Conservation (phyloP, 2,329 filamentous ascomycete genomes). For the Fusarium clavum region DNA sequence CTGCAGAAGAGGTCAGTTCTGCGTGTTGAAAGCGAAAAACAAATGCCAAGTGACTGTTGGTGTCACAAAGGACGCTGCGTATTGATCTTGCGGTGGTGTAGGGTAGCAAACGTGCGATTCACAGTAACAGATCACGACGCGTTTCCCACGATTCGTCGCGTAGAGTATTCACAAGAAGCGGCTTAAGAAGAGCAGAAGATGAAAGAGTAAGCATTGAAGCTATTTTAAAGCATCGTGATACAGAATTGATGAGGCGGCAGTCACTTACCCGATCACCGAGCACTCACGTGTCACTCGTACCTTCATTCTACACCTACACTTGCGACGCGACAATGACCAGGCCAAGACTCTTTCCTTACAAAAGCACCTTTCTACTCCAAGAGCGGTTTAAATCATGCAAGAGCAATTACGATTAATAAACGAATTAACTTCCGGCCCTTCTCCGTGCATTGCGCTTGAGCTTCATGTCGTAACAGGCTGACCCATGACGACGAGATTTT, state of each 20-base stretch:
- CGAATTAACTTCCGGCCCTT: background rate
- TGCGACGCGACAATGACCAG: background rate
- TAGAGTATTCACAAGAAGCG: background rate
- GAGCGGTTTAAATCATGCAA: background rate
- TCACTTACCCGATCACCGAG: background rate
- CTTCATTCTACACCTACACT: background rate
- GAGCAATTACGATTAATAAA: background rate
- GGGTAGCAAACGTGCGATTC: background rate
- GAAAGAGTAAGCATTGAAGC: background rate
- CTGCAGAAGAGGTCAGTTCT: background rate
- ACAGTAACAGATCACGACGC: background rate
- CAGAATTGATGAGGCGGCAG: background rate
- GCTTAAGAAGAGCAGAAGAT: background rate
- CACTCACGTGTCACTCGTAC: background rate
- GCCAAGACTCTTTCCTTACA: background rate
- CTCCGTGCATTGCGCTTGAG: slow-evolving; percentile 8
- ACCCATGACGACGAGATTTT: slow-evolving; percentile 24
- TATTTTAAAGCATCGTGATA: background rate
- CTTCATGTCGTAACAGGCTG: slow-evolving; percentile 8
- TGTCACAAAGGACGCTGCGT: background rate
- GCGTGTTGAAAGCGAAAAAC: too few species aligned
- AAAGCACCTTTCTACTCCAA: background rate
- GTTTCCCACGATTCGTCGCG: background rate
- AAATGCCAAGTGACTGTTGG: background rate
- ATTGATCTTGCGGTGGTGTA: background rate